Evolutionary conservation across 257 asterid species (phyloP).

Genomic region (Linaria vulgaris): DNA sequence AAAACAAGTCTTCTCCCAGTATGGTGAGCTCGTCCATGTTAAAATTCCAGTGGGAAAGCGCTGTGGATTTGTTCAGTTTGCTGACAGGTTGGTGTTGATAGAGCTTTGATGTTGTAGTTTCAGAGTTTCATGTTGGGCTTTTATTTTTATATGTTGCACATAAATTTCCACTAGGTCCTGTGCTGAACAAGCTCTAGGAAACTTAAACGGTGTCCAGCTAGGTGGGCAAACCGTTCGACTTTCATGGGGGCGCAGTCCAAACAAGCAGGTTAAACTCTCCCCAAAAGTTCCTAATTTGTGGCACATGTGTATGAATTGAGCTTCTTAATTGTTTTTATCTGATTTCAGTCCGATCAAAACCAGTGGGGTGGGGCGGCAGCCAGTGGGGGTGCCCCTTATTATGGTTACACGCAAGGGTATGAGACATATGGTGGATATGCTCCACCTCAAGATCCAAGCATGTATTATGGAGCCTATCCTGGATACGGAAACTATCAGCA

Average conservation of each 20-base stretch:
- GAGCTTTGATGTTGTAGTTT: not conserved
- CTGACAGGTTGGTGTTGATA: constrained; percentile 51
- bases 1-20: constrained; percentile 76
- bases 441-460: constrained; percentile 77
- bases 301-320: not conserved
- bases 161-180: constrained; percentile 42
- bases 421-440: constrained; percentile 85
- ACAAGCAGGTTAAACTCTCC: constrained; percentile 58
- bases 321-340: constrained; percentile 22
- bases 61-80: constrained; percentile 91
- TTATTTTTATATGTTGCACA: constrained; percentile 7
- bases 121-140: constrained; percentile 1
- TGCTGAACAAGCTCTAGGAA: constrained; percentile 74
- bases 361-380: constrained; percentile 60
- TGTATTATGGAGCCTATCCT: constrained; percentile 80
- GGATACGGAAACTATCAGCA: constrained; percentile 78
- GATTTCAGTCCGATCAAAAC: constrained; percentile 51
- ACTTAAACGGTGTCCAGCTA: constrained; percentile 62
- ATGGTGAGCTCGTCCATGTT: constrained; percentile 77
- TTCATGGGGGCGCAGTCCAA: constrained; percentile 95
- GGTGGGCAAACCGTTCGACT: constrained; percentile 85
- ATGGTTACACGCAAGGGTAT: constrained; percentile 71
- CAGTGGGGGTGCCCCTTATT: constrained; percentile 39
- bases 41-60: constrained; percentile 89
- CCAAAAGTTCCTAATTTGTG: not conserved